Conservation (phyloP, 2,329 filamentous ascomycete species). For the Hymenoscyphus linearis region DNA sequence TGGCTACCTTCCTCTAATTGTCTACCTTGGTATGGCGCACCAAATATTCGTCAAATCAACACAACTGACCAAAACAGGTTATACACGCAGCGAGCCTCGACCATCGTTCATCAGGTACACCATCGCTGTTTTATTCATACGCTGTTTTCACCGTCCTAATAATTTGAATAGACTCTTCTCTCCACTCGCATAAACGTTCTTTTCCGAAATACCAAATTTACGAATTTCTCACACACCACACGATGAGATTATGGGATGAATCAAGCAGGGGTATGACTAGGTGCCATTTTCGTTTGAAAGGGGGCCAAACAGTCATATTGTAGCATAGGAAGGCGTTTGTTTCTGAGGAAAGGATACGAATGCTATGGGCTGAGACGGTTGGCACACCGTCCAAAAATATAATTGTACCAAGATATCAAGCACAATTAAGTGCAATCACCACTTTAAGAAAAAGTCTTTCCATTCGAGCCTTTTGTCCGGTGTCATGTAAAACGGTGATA, state of each 20-base stretch:
- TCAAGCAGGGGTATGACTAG: background rate
- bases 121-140: constrained; percentile 14
- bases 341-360: constrained; percentile 9
- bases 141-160: constrained; percentile 22
- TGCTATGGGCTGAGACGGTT: constrained; percentile 10
- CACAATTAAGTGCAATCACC: constrained; percentile 25
- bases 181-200: constrained; percentile 50
- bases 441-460: constrained; percentile 13
- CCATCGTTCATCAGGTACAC: constrained; percentile 69
- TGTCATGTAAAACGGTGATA: background rate
- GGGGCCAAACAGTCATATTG: constrained; percentile 12
- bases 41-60: constrained; percentile 3
- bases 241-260: constrained; percentile 6
- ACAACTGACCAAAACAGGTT: constrained; percentile 51
- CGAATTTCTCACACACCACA: constrained; percentile 7
- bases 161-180: constrained; percentile 49
- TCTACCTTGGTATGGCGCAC: constrained; percentile 75
- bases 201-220: constrained; percentile 7
- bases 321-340: constrained; percentile 30
- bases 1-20: constrained; percentile 92
- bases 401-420: constrained; percentile 27
- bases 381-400: constrained; percentile 13
- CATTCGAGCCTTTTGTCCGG: background rate
- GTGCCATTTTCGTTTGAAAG: background rate
- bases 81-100: constrained; percentile 88